Evolutionary conservation across 768 basidiomycete species (phyloP), one percentile per base, ranked within the genome.

Genomic region (Pleurotus eryngii): DNA sequence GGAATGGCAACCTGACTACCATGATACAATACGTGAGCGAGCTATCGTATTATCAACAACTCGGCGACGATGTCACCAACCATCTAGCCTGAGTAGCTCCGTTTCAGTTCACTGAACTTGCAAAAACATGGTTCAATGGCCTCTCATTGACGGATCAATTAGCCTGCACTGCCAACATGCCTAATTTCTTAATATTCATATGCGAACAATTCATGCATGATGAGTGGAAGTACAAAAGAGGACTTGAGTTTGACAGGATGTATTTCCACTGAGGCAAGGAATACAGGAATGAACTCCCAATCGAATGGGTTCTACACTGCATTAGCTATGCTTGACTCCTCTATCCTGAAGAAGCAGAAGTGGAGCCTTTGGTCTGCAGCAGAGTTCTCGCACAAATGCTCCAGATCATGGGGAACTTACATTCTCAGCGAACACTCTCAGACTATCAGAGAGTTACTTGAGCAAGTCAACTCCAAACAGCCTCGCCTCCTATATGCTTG

Each of bases 171-270:
- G 9, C 1, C 9, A 35, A 35, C 30, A 35, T 35, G 30, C 9
- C 30, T 1, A 15, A 48, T 24, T 55, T 64, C 50, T 7, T 59
- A 0, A 20, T 58, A 0, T 61, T 17, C 15, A 42, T 65, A 17
- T 26, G 61, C 8, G 2, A 46, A 12, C 64, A 65, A 1, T 63
- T 62, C 61, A 49, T 64, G 43, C 43, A 60, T 35, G 45, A 47
- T 0, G 46, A 24, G 3, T 60, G 63, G 63, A 5, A 55, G 5
- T 17, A 57, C 20, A 55, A 56, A 1, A 49, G 61, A 1, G 42
- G 46, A 0, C 11, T 40, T 1, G 61, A 64, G 51, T 64, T 60
- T 22, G 61, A 64, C 15, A 56, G 60, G 30, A 63, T 63, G 62
- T 26, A 45, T 12, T 64, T 61, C 47, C 38, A 56, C 0, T 59